These are phyloP conservation scores for Asterochloris sp. DNA, from an alignment of 139 green algal species.

Conservation along the genomic window DNA sequence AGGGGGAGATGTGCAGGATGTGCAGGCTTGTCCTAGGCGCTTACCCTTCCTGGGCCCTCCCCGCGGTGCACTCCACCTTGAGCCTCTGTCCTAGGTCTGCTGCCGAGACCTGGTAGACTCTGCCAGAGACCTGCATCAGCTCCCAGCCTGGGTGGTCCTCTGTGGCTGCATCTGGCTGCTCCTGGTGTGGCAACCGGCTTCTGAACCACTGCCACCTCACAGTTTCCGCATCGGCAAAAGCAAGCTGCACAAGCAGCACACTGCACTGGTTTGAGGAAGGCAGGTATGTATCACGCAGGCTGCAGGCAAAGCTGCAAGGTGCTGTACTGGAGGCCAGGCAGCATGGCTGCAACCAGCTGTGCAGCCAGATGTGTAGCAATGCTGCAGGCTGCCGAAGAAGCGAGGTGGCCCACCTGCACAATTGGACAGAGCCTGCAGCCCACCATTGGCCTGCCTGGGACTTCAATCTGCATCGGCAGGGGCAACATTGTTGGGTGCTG, in stretches of 20 bases:
- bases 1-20: too few species aligned
- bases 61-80: too few species aligned
- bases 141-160: too few species aligned
- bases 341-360: neutral
- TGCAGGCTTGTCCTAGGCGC: too few species aligned
- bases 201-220: too few species aligned
- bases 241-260: neutral
- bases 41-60: too few species aligned
- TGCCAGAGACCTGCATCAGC: too few species aligned
- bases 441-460: slow-evolving; percentile 35
- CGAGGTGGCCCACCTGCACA: neutral
- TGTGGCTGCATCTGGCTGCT: too few species aligned
- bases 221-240: neutral
- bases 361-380: neutral
- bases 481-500: neutral
- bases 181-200: too few species aligned
- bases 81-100: too few species aligned
- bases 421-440: slow-evolving; percentile 39
- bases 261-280: neutral
- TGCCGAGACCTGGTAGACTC: too few species aligned
- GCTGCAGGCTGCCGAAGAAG: neutral
- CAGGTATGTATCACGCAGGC: too few species aligned
- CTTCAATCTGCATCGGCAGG: slow-evolving; percentile 5
- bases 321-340: neutral
- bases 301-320: neutral